These are phyloP conservation scores for Immersiella caudata DNA, from an alignment of 495 filamentous ascomycete species.

Conservation along the genomic window DNA sequence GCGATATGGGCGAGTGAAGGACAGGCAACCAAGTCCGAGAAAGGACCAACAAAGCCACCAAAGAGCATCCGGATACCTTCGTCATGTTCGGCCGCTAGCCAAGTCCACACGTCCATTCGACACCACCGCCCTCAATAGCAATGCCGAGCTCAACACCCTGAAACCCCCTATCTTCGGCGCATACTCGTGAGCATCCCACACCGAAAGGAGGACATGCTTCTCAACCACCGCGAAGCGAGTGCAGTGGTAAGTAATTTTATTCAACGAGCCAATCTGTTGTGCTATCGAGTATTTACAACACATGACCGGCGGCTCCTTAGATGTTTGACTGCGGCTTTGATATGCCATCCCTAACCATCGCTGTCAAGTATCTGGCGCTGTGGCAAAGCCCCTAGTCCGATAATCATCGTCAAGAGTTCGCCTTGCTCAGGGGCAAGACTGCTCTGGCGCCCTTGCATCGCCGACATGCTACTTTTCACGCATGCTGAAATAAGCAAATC, in stretches of 20 bases:
- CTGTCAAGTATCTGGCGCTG: not conserved
- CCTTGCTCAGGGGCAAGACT: not conserved
- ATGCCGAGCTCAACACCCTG: no score
- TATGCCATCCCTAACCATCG: not conserved
- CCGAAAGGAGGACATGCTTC: not conserved
- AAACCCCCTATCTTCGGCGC: no score
- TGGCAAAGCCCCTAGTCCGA: not conserved
- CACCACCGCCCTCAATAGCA: no score
- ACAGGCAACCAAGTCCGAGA: no score
- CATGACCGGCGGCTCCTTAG: not conserved
- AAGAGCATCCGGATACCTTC: no score
- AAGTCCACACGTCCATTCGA: no score
- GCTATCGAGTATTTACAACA: not conserved
- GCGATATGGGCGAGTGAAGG: no score
- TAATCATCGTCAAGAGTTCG: not conserved
- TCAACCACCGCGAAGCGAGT: not conserved
- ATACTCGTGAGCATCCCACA: not conserved
- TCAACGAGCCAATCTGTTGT: not conserved
- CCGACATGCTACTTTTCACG: conserved; percentile 29
- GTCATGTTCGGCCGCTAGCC: no score
- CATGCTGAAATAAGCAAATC: conserved; percentile 34
- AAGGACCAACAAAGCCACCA: no score
- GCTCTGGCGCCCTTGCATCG: conserved; percentile 14
- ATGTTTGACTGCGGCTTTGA: not conserved
- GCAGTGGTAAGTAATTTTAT: not conserved